Evolutionary conservation across 208 protist genomes (phyloP).

Genomic region (Vickermania ingenoplastis): DNA sequence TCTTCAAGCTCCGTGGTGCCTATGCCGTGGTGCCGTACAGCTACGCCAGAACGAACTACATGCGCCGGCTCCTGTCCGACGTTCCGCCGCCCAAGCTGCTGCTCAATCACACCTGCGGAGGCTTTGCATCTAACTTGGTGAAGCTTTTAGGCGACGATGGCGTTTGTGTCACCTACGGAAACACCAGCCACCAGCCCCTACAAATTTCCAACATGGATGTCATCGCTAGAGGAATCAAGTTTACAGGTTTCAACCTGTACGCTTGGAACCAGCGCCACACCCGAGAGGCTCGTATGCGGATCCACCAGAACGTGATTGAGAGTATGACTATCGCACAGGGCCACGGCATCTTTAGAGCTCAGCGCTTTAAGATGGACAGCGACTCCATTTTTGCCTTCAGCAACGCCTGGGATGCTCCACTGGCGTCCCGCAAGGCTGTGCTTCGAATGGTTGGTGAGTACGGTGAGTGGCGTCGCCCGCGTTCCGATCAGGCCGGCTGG

Average conservation of each 20-base stretch:
- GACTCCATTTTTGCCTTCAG: slow-evolving; percentile 82
- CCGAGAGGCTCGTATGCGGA: slow-evolving; percentile 78
- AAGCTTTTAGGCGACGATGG: slow-evolving; percentile 85
- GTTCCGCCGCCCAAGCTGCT: slow-evolving; percentile 90
- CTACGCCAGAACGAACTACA: slow-evolving; percentile 83
- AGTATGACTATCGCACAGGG: slow-evolving; percentile 85
- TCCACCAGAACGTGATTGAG: slow-evolving; percentile 84
- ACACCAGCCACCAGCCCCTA: slow-evolving; percentile 91
- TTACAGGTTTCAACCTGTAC: slow-evolving; percentile 91
- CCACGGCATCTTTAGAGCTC: slow-evolving; percentile 79
- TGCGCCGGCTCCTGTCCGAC: slow-evolving; percentile 87
- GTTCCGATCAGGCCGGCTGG: slow-evolving; percentile 64
- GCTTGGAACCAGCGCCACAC: slow-evolving; percentile 79
- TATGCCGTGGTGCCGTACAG: slow-evolving; percentile 83
- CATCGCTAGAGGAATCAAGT: slow-evolving; percentile 87
- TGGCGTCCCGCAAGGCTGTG: slow-evolving; percentile 73
- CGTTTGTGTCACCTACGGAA: slow-evolving; percentile 95
- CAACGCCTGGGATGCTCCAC: slow-evolving; percentile 82
- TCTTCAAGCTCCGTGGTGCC: slow-evolving; percentile 77
- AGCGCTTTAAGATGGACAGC: slow-evolving; percentile 86
- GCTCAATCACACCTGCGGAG: slow-evolving; percentile 93
- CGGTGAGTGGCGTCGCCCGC: slow-evolving; percentile 82
- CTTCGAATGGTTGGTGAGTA: slow-evolving; percentile 88
- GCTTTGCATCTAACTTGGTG: slow-evolving; percentile 79
- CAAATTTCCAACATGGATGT: slow-evolving; percentile 87